phyloP scores from a whole-genome alignment of 345 rosid species.

The Citrus medica region DNA sequence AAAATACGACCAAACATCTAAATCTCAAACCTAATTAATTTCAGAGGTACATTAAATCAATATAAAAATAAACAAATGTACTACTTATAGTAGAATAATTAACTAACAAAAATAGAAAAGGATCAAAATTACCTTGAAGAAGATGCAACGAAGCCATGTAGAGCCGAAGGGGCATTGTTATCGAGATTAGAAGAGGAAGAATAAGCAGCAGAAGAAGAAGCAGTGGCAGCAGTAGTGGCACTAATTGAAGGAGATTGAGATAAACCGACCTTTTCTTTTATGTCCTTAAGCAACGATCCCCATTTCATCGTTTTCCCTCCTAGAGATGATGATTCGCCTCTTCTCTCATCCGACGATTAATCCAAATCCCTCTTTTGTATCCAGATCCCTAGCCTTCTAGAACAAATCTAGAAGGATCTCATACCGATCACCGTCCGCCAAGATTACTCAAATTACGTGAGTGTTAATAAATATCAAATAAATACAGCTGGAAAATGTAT shows the following conservation, averaged over 20 bases:
- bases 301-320: constrained; percentile 85
- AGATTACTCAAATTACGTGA: not conserved
- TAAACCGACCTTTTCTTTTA: constrained; percentile 96
- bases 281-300: constrained; percentile 96
- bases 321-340: constrained; percentile 24
- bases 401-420: constrained; percentile 34
- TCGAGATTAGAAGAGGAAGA: constrained; percentile 41
- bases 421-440: constrained; percentile 9
- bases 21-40: constrained; percentile 17
- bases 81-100: not conserved
- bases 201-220: constrained; percentile 40
- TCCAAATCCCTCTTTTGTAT: not conserved
- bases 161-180: constrained; percentile 37
- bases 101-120: constrained; percentile 1
- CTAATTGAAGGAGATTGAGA: constrained; percentile 62
- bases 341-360: constrained; percentile 41
- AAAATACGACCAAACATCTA: not conserved
- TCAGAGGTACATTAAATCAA: constrained; percentile 1
- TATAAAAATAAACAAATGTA: constrained; percentile 5
- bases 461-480: not conserved
- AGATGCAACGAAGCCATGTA: constrained; percentile 41
- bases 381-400: constrained; percentile 47
- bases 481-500: constrained; percentile 28
- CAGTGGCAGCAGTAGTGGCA: constrained; percentile 29
- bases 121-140: constrained; percentile 56